phyloP scores from a whole-genome alignment of 176 grass and related monocot genomes.

The Eleusine coracana region DNA sequence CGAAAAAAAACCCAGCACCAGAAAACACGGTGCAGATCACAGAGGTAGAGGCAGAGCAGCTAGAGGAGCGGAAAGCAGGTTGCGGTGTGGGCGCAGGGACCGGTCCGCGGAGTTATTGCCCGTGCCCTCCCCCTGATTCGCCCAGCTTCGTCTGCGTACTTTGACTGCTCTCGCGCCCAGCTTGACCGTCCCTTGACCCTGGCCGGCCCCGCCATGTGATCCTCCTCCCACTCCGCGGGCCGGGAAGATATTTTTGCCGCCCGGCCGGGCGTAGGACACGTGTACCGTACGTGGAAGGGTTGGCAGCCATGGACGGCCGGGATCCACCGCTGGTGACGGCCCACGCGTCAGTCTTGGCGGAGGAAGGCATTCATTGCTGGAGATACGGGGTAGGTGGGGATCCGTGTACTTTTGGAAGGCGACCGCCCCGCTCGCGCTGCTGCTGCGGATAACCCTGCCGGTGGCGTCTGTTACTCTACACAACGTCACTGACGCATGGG shows the following conservation, averaged over 20 bases:
- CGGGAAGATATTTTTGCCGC: neutral
- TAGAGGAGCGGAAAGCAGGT: neutral
- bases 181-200: neutral
- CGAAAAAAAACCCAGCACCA: neutral
- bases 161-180: neutral
- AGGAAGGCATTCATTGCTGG: neutral
- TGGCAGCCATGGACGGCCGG: neutral
- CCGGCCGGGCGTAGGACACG: neutral
- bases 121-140: neutral
- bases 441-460: neutral
- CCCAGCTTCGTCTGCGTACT: slow-evolving; percentile 23
- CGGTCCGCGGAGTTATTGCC: neutral
- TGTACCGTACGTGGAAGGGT: neutral
- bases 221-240: neutral
- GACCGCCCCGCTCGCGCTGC: neutral
- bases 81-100: neutral
- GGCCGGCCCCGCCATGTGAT: slow-evolving; percentile 1
- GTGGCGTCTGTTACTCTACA: neutral
- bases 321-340: neutral
- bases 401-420: neutral
- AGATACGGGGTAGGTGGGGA: neutral
- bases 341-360: neutral
- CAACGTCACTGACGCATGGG: neutral
- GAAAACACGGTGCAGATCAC: neutral
- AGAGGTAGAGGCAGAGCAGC: neutral